A percentile compares a stretch with the other conserved stretches of the same genome.
phyloP scores from a whole-genome alignment of 176 grass and related monocot species.

The Olyra latifolia region DNA sequence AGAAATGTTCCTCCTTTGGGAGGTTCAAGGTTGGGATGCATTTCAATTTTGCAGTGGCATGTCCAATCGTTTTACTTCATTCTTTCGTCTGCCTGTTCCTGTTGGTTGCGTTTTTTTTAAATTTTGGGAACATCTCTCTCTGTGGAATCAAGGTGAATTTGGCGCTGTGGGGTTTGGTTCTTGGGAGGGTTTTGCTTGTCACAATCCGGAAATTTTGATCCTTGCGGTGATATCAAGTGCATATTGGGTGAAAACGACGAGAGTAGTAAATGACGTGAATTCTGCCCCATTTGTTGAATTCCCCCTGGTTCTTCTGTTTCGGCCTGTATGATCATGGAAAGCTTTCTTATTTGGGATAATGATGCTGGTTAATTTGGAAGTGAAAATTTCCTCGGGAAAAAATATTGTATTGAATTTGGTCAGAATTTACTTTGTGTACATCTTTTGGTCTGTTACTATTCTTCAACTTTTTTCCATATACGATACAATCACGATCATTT shows the following conservation, averaged over 20 bases:
- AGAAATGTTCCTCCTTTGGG: background rate
- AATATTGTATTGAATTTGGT: background rate
- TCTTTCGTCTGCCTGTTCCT: background rate
- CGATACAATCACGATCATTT: background rate
- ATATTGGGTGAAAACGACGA: background rate
- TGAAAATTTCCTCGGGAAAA: background rate
- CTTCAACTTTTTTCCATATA: background rate
- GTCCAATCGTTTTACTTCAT: background rate
- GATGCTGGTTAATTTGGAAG: background rate
- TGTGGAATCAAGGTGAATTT: background rate
- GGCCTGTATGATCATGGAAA: constrained; percentile 19
- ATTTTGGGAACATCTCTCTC: background rate
- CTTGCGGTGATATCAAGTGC: background rate
- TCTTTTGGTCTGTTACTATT: background rate
- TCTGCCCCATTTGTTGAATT: background rate
- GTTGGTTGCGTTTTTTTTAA: background rate
- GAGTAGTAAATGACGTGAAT: background rate
- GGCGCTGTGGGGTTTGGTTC: background rate
- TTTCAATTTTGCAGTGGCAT: background rate
- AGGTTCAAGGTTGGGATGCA: background rate
- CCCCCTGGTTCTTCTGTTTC: background rate
- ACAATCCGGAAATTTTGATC: background rate
- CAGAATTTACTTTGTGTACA: background rate
- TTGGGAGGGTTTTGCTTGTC: background rate
- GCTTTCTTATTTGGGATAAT: background rate